Evolutionary conservation across 805 yeast species (phyloP).

Genomic region (Candida michaelii): DNA sequence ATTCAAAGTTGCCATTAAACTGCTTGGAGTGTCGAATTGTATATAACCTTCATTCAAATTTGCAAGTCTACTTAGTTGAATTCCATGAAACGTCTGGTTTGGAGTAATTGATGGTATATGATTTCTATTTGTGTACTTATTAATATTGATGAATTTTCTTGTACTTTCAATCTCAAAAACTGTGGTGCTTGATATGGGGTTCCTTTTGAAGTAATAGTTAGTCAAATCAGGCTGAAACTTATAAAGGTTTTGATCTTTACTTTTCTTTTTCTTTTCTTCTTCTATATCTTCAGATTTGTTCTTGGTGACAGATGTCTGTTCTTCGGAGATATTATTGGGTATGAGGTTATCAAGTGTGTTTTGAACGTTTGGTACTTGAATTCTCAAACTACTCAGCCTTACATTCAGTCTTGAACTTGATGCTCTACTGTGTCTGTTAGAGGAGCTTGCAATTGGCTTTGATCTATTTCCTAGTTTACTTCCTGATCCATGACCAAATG

Average conservation of each 20-base stretch:
- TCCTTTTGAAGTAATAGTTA: conserved; percentile 21
- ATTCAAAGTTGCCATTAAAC: conserved; percentile 11
- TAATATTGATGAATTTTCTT: conserved; percentile 16
- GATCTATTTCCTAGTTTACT: too few species aligned
- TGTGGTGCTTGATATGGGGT: conserved; percentile 29
- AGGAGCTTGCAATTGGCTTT: too few species aligned
- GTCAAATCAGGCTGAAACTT: conserved; percentile 8
- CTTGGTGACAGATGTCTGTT: too few species aligned
- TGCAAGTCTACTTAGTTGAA: conserved; percentile 9
- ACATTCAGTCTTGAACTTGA: too few species aligned
- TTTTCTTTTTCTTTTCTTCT: background rate
- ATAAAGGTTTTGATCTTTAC: background rate
- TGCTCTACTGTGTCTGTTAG: too few species aligned
- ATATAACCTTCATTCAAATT: conserved; percentile 6
- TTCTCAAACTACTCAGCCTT: too few species aligned
- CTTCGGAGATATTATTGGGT: too few species aligned
- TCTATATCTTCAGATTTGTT: background rate
- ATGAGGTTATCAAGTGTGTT: too few species aligned
- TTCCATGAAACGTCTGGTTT: background rate
- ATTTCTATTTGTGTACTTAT: background rate
- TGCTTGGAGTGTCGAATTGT: background rate
- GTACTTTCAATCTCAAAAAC: conserved; percentile 37
- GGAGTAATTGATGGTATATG: background rate
- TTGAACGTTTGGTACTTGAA: too few species aligned
- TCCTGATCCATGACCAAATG: too few species aligned